Conservation (phyloP, 257 asterid species). For the Jaltomata sinuosa region DNA sequence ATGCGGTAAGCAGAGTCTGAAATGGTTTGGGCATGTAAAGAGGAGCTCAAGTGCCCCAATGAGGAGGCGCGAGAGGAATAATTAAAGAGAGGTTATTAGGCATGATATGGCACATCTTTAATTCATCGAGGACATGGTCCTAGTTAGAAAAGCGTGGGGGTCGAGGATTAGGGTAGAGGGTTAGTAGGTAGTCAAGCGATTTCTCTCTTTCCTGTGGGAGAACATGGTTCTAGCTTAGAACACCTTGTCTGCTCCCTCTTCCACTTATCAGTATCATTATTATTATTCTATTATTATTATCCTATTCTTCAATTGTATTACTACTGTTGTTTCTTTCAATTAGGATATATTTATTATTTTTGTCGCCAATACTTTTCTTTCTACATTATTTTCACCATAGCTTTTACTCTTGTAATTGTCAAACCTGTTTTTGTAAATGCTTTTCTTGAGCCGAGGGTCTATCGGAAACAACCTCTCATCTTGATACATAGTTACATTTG, state of each 20-base stretch:
- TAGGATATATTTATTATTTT: too few relatives aligned
- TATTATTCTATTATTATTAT: background rate
- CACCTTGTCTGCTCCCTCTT: background rate
- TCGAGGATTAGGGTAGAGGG: background rate
- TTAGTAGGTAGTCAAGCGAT: background rate
- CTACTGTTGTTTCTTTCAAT: background rate
- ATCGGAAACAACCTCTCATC: background rate
- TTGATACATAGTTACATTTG: too few relatives aligned
- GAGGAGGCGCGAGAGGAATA: background rate
- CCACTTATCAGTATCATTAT: background rate
- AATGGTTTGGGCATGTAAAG: background rate
- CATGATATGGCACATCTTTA: background rate
- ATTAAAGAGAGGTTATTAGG: background rate
- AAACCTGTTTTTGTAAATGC: too few relatives aligned
- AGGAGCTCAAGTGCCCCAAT: background rate
- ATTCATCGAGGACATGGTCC: background rate
- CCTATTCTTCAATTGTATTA: background rate
- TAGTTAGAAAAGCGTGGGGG: background rate
- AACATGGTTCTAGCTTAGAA: background rate
- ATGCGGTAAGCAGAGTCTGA: background rate
- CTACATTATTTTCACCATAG: too few relatives aligned
- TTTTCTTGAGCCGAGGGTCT: background rate
- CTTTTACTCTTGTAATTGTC: too few relatives aligned
- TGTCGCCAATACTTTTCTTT: too few relatives aligned
- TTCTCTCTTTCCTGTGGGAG: background rate